Evolutionary conservation across 2,329 filamentous ascomycete genomes (phyloP).

Genomic region (Cladophialophora exuberans): DNA sequence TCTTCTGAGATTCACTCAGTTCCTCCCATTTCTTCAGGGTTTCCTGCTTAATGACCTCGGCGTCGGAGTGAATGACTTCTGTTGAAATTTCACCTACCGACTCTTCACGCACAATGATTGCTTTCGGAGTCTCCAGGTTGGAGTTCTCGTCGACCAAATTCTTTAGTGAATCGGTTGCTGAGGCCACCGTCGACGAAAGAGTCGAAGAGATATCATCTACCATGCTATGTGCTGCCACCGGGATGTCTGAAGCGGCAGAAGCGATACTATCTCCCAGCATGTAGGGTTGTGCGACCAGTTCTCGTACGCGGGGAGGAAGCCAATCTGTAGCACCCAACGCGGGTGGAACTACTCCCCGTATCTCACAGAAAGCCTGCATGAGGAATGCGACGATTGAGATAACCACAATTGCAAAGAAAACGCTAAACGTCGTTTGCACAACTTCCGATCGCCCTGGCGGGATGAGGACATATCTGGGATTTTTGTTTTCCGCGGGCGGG

Average conservation of each 20-base stretch:
- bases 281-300: conserved; percentile 45
- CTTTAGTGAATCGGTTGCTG: conserved; percentile 23
- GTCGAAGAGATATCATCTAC: conserved; percentile 14
- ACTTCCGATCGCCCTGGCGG: conserved; percentile 59
- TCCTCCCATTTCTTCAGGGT: conserved; percentile 69
- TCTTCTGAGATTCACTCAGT: conserved; percentile 63
- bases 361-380: conserved; percentile 64
- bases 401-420: conserved; percentile 63
- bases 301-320: conserved; percentile 57
- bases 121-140: conserved; percentile 31
- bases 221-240: conserved; percentile 21
- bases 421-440: conserved; percentile 57
- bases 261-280: conserved; percentile 34
- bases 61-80: conserved; percentile 37
- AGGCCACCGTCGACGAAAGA: conserved; percentile 11
- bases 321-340: conserved; percentile 59
- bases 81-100: conserved; percentile 46
- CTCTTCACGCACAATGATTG: conserved; percentile 34
- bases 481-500: conserved; percentile 49
- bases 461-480: conserved; percentile 71
- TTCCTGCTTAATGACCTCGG: conserved; percentile 27
- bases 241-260: conserved; percentile 12
- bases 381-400: conserved; percentile 66
- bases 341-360: conserved; percentile 61
- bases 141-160: conserved; percentile 30